phyloP scores from a whole-genome alignment of 768 basidiomycete species.

The Multifurca ochricompacta region DNA sequence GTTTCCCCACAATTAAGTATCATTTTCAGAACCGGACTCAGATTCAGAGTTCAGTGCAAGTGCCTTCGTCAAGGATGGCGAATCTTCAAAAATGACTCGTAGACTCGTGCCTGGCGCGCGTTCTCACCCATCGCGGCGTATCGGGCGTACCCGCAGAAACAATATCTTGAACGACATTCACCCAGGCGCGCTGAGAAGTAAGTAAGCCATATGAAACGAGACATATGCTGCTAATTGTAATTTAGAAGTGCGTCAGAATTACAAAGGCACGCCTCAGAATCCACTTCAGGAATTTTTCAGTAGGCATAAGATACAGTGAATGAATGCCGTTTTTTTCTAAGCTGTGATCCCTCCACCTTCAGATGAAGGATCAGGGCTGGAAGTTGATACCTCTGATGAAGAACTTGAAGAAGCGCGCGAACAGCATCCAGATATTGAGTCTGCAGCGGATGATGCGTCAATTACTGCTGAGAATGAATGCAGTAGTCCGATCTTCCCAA shows the following conservation, averaged over 20 bases:
- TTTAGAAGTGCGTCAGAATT: constrained; percentile 1
- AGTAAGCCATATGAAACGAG: constrained; percentile 11
- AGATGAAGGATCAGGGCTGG: constrained; percentile 20
- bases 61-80: constrained; percentile 27
- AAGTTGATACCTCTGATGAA: constrained; percentile 20
- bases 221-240: neutral
- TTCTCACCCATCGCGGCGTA: neutral
- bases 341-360: neutral
- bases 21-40: constrained; percentile 34
- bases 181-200: constrained; percentile 22
- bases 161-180: neutral
- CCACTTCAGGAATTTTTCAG: constrained; percentile 25
- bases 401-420: constrained; percentile 21
- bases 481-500: constrained; percentile 4
- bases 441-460: constrained; percentile 6
- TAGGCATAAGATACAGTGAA: constrained; percentile 14
- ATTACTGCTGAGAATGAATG: neutral
- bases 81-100: constrained; percentile 26
- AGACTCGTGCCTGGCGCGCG: constrained; percentile 15
- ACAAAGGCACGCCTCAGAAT: constrained; percentile 19
- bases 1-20: neutral
- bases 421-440: constrained; percentile 15
- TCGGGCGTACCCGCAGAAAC: constrained; percentile 6
- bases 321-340: neutral
- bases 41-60: constrained; percentile 46